Evolutionary conservation across 495 filamentous ascomycete species (phyloP).

Genomic region (Pyrenula massariospora): DNA sequence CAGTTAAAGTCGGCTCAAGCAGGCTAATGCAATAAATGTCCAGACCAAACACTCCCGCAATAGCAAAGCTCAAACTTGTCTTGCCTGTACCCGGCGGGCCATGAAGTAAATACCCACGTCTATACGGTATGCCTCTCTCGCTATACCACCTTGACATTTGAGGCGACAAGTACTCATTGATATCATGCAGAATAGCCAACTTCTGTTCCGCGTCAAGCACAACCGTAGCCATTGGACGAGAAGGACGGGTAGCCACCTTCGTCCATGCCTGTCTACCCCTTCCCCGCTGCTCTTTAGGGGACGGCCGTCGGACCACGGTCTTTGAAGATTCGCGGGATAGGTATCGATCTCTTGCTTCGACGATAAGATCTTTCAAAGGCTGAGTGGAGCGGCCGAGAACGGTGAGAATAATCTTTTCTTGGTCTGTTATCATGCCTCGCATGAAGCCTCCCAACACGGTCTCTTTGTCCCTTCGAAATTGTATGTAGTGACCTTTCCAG

Average conservation of each 20-base stretch:
- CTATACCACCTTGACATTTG: constrained; percentile 67
- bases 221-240: constrained; percentile 72
- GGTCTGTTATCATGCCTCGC: constrained; percentile 16
- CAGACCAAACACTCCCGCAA: constrained; percentile 29
- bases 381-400: constrained; percentile 39
- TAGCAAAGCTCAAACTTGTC: constrained; percentile 37
- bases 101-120: constrained; percentile 34
- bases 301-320: constrained; percentile 14
- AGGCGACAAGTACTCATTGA: constrained; percentile 79
- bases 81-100: constrained; percentile 39
- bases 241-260: constrained; percentile 32
- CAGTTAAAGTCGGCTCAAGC: constrained; percentile 30
- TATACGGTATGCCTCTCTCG: constrained; percentile 46
- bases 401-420: constrained; percentile 28
- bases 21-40: constrained; percentile 35
- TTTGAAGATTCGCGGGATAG: constrained; percentile 11
- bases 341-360: constrained; percentile 40
- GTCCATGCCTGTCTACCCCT: constrained; percentile 9
- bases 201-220: constrained; percentile 70
- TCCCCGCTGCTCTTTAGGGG: constrained; percentile 10
- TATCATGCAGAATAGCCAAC: constrained; percentile 58
- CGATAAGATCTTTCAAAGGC: constrained; percentile 51
- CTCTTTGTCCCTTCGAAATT: constrained; percentile 19
- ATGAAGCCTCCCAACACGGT: constrained; percentile 12
- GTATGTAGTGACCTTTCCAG: constrained; percentile 24